Evolutionary conservation across 768 basidiomycete species (phyloP), one percentile per base, ranked within the genome.

Genomic region (Agrocybe chaxingu): DNA sequence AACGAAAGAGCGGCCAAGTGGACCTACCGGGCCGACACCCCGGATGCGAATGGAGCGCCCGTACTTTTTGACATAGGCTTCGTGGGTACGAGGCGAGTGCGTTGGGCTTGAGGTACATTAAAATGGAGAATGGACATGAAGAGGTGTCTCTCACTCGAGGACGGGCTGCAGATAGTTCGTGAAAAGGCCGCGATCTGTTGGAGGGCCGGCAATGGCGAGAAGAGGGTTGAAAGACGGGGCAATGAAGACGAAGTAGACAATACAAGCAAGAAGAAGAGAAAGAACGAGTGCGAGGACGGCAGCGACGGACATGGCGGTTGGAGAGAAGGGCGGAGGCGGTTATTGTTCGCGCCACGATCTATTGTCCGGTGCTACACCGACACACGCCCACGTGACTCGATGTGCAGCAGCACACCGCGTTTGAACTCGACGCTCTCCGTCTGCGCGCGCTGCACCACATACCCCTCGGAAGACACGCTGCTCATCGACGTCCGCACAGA

Each of bases 21-120:
- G n/a, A 75, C 88, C 53, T 67, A 90, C 89, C 45, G 85, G 84
- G 42, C 79, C 77, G 9, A 85, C 52, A 3, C 89, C 89, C 41
- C 80, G 76, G 45, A 92, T 76, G 34, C 84, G 80, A 37, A 91
- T 75, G 43, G 79, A 84, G 50, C 85, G 76, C 3, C 90, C 90
- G 60, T 86, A 89, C 46, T 73, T 71, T 52, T 76, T 62, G 7
- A 80, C 75, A 47, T 79, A 78, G 8, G 63, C 57, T 38, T 84
- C 79, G 53, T 88, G 79, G 1, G 73, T 74, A 54, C 58, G 70
- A 7, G 78, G 76, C 4, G 85, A 87, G 9, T 70, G 65, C 24
- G 68, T 67, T 12, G 78, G 82, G 60, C 81, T 87, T 62, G n/a
- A 37, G n/a, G 19, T 8, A 40, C 33, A 19, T 33, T 40, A 16